phyloP scores from a whole-genome alignment of 1,139 yeast genomes.

The Geotrichum klebahnii region DNA sequence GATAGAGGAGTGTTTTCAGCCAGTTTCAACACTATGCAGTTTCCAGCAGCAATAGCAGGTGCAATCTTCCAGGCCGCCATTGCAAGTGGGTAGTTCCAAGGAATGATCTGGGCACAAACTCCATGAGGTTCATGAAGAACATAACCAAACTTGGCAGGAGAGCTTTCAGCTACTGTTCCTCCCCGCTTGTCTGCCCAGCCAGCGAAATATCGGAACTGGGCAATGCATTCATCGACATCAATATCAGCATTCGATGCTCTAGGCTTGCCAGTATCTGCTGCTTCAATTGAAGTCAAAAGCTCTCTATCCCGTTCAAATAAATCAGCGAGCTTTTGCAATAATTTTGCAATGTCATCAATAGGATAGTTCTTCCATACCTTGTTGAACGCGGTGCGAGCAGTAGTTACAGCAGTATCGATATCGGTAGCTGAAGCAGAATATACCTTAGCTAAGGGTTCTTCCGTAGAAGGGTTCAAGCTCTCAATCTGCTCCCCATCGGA shows the following conservation, averaged over 20 bases:
- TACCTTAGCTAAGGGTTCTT: conserved; percentile 51
- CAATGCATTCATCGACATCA: conserved; percentile 54
- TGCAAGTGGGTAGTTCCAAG: conserved; percentile 84
- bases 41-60: conserved; percentile 80
- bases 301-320: conserved; percentile 58
- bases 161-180: conserved; percentile 65
- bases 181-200: conserved; percentile 77
- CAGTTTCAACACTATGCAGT: conserved; percentile 72
- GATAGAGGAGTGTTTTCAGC: conserved; percentile 83
- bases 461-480: conserved; percentile 55
- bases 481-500: conserved; percentile 50
- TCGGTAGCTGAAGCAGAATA: conserved; percentile 56
- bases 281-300: conserved; percentile 63
- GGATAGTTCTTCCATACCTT: conserved; percentile 47
- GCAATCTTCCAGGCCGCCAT: conserved; percentile 85
- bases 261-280: conserved; percentile 80
- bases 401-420: conserved; percentile 55
- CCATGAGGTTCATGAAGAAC: conserved; percentile 65
- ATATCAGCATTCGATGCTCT: conserved; percentile 54
- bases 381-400: conserved; percentile 55
- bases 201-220: conserved; percentile 62
- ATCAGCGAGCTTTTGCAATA: conserved; percentile 62
- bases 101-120: conserved; percentile 77
- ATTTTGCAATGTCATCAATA: conserved; percentile 53
- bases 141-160: conserved; percentile 57